A percentile compares a stretch with the other conserved stretches of the same genome.
Conservation (phyloP, 768 basidiomycete species). For the Tylopilus cervinicoccineus region DNA sequence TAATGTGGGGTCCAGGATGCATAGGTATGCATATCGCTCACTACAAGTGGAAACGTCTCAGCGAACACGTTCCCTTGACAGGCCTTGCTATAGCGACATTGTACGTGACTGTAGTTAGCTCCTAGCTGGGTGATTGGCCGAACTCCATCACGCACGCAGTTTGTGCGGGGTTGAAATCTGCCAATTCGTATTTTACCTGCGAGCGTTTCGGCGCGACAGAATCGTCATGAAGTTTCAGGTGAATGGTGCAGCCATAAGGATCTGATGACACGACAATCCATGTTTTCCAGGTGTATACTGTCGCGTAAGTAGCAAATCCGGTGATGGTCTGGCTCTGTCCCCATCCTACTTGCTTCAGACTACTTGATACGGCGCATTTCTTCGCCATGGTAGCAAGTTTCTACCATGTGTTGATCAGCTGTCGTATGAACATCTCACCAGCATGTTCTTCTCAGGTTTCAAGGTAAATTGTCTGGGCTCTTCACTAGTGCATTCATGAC, state of each 20-base stretch:
- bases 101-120: not conserved
- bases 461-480: not conserved
- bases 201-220: conserved; percentile 1
- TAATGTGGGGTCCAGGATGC: conserved; percentile 1
- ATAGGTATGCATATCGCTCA: conserved; percentile 3
- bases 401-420: not conserved
- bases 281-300: conserved; percentile 3
- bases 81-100: conserved; percentile 2
- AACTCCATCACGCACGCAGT: not conserved
- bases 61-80: not conserved
- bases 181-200: conserved; percentile 9
- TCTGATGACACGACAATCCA: not conserved
- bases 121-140: too few relatives aligned
- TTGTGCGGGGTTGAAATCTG: conserved; percentile 6
- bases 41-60: too few relatives aligned
- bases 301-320: conserved; percentile 1
- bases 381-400: not conserved
- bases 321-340: not conserved
- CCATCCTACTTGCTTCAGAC: not conserved
- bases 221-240: conserved; percentile 4
- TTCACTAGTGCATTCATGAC: not conserved
- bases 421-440: not conserved
- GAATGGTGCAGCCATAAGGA: not conserved
- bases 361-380: conserved; percentile 5
- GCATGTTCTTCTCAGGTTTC: not conserved